phyloP scores from a whole-genome alignment of 164 flowering plant species.

The Echeveria elegans region DNA sequence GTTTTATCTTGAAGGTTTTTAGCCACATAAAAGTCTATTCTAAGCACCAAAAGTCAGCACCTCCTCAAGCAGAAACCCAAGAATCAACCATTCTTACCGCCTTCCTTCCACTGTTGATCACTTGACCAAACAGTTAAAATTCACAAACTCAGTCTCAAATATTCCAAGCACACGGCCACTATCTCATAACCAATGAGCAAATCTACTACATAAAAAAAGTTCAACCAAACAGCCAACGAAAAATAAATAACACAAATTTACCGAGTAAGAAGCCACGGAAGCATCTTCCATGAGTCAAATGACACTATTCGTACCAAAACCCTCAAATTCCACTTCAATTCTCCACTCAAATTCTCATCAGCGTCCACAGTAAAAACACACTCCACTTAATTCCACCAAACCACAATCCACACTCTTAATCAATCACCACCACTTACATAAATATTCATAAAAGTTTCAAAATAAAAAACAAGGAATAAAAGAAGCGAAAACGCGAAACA shows the following conservation, averaged over 20 bases:
- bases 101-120: no score
- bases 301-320: neutral
- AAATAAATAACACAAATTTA: neutral
- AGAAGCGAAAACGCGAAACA: neutral
- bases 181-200: neutral
- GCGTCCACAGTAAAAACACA: neutral
- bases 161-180: neutral
- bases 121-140: no score
- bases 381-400: conserved; percentile 2
- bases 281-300: neutral
- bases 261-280: neutral
- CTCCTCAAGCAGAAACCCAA: no score
- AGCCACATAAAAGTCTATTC: no score
- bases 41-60: no score
- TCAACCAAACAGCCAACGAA: neutral
- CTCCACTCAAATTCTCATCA: neutral
- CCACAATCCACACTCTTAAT: neutral
- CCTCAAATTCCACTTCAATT: neutral
- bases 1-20: no score
- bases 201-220: neutral
- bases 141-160: neutral
- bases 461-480: neutral
- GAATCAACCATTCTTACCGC: no score
- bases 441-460: neutral
- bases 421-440: neutral